Evolutionary conservation across 169 alveolate genomes (phyloP).

Genomic region (Plasmodium gallinaceum): DNA sequence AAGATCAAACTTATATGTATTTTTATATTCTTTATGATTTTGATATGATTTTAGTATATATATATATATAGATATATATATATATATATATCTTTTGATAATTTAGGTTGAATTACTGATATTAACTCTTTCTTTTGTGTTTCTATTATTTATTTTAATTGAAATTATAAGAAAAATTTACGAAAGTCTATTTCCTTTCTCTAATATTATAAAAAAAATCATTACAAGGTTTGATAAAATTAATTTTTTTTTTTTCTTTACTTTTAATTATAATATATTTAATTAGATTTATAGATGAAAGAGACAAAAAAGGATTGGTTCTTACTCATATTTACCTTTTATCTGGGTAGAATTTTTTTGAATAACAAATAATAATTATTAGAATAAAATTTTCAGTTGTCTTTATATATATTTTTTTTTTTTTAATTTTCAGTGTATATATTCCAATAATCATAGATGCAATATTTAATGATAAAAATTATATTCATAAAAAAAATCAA

Average conservation of each 20-base stretch:
- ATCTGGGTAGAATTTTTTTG: conserved; percentile 19
- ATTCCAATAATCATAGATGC: conserved; percentile 38
- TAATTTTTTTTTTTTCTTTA: neutral
- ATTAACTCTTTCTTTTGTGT: conserved; percentile 11
- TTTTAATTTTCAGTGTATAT: conserved; percentile 27
- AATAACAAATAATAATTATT: too few relatives aligned
- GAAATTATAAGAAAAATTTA: conserved; percentile 23
- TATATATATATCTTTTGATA: neutral
- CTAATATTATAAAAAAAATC: conserved; percentile 11
- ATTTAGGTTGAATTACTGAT: conserved; percentile 24
- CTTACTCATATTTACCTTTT: conserved; percentile 62
- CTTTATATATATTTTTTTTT: conserved; percentile 24
- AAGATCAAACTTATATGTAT: neutral
- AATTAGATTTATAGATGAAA: conserved; percentile 36
- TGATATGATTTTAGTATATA: neutral
- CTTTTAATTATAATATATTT: neutral
- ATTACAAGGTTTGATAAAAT: conserved; percentile 19
- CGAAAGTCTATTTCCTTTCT: neutral
- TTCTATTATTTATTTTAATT: conserved; percentile 18
- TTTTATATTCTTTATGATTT: neutral
- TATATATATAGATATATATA: neutral
- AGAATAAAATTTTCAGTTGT: neutral
- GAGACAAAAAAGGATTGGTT: conserved; percentile 34
- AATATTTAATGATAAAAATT: conserved; percentile 11
- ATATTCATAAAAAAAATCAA: conserved; percentile 13